Conservation (phyloP, 2,329 filamentous ascomycete genomes). For the Monilinia fructigena region DNA sequence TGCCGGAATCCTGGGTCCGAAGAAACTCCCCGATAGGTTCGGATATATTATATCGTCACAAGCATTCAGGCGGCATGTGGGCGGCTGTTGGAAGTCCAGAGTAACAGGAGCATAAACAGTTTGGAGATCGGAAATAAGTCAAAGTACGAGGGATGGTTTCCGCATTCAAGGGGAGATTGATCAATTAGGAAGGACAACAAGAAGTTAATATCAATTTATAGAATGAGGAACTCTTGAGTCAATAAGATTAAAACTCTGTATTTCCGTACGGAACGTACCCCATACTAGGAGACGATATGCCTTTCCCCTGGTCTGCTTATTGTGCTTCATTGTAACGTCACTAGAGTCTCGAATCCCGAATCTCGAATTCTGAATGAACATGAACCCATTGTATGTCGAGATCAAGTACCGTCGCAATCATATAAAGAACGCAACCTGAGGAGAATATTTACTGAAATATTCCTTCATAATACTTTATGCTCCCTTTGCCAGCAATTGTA, state of each 20-base stretch:
- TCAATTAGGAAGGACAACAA: neutral
- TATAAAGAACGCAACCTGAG: neutral
- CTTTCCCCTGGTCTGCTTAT: neutral
- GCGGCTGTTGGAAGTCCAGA: neutral
- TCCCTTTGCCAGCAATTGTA: too few relatives aligned
- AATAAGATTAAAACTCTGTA: neutral
- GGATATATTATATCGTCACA: neutral
- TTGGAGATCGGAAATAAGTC: too few relatives aligned
- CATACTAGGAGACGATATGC: neutral
- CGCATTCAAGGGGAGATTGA: too few relatives aligned
- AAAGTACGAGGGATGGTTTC: neutral
- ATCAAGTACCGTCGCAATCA: neutral
- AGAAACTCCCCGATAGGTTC: too few relatives aligned
- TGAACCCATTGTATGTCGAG: too few relatives aligned
- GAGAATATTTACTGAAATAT: too few relatives aligned
- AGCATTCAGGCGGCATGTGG: constrained; percentile 48
- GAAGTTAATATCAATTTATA: neutral
- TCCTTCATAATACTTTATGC: too few relatives aligned
- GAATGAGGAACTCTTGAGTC: too few relatives aligned
- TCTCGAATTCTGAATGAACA: neutral
- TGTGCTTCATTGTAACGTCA: neutral
- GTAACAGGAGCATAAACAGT: too few relatives aligned
- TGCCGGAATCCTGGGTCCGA: neutral
- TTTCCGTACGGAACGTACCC: neutral
- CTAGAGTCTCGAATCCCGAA: neutral